These are phyloP conservation scores for Chalaropsis thielavioides DNA, from an alignment of 2,329 filamentous ascomycete species.

Conservation along the genomic window DNA sequence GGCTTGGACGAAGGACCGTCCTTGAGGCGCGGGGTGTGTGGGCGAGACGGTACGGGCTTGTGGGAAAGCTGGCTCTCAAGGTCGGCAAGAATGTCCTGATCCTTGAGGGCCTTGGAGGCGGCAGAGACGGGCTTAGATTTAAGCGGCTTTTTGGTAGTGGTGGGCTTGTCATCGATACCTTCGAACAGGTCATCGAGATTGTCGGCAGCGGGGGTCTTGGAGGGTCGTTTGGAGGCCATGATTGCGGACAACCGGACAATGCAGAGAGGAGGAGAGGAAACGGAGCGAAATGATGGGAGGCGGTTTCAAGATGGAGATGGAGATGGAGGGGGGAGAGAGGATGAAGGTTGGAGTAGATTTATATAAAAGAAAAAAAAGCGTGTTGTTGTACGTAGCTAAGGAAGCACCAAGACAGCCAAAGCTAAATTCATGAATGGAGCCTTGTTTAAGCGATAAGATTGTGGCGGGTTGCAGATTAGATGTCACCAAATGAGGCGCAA, in stretches of 20 bases:
- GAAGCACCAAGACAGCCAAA: not conserved
- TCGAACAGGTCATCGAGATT: slow-evolving; percentile 49
- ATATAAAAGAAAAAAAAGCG: not conserved
- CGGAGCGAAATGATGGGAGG: not conserved
- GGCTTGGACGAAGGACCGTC: slow-evolving; percentile 37
- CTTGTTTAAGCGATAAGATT: not conserved
- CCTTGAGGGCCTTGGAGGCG: slow-evolving; percentile 34
- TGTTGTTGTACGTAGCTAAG: too few species aligned
- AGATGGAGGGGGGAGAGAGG: not conserved
- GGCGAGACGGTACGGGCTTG: slow-evolving; percentile 57
- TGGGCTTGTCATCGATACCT: slow-evolving; percentile 39
- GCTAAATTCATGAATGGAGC: not conserved
- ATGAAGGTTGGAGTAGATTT: not conserved
- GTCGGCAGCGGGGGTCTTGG: slow-evolving; percentile 41
- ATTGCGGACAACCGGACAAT: slow-evolving; percentile 18
- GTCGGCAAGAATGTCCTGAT: slow-evolving; percentile 73
- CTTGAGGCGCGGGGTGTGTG: slow-evolving; percentile 65
- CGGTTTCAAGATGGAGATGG: slow-evolving; percentile 6
- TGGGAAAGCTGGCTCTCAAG: slow-evolving; percentile 59
- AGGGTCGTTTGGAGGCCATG: slow-evolving; percentile 49
- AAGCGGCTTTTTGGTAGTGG: slow-evolving; percentile 34
- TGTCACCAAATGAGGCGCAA: not conserved
- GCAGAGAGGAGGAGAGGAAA: slow-evolving; percentile 6
- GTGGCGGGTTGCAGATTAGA: not conserved
- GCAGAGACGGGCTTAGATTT: slow-evolving; percentile 35